Evolutionary conservation across 2,329 filamentous ascomycete genomes (phyloP).

Genomic region (Aspergillus melleus): DNA sequence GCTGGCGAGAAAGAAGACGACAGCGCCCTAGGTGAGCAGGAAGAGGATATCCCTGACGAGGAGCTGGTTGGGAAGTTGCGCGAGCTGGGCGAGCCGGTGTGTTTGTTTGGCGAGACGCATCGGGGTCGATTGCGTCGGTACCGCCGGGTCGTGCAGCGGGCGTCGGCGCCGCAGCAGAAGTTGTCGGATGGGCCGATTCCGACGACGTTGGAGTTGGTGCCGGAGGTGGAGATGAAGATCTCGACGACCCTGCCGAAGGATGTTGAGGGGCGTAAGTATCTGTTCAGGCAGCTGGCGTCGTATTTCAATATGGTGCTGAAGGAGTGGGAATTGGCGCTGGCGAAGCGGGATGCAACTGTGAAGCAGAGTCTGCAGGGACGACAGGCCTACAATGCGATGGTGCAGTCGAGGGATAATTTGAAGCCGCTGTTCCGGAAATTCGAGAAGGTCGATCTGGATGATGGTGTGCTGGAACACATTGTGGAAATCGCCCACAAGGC

Average conservation of each 20-base stretch:
- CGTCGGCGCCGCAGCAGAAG: constrained; percentile 35
- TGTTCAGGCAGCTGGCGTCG: constrained; percentile 85
- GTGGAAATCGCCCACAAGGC: constrained; percentile 90
- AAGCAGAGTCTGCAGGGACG: constrained; percentile 77
- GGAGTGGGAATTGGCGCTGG: constrained; percentile 81
- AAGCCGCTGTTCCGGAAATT: constrained; percentile 86
- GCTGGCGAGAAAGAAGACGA: constrained; percentile 29
- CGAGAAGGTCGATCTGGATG: constrained; percentile 76
- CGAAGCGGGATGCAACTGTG: constrained; percentile 55
- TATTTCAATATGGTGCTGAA: constrained; percentile 96
- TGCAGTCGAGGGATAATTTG: constrained; percentile 84
- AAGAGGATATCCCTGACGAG: constrained; percentile 65
- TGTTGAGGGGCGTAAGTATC: constrained; percentile 63
- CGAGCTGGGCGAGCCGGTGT: constrained; percentile 68
- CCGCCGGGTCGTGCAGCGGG: constrained; percentile 56
- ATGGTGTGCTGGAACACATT: constrained; percentile 76
- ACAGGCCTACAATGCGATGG: constrained; percentile 79
- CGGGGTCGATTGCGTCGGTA: constrained; percentile 69
- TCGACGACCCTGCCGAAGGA: constrained; percentile 63
- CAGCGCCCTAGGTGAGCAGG: constrained; percentile 36
- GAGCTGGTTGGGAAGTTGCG: constrained; percentile 69
- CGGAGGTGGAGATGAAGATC: constrained; percentile 88
- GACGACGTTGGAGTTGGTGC: constrained; percentile 75
- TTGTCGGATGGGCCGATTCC: constrained; percentile 78
- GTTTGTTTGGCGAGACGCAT: constrained; percentile 80